Percentiles rank a stretch among this genome's conserved stretches.
Conservation (phyloP, 192 early-diverging fungal species). For the Backusella circina region DNA sequence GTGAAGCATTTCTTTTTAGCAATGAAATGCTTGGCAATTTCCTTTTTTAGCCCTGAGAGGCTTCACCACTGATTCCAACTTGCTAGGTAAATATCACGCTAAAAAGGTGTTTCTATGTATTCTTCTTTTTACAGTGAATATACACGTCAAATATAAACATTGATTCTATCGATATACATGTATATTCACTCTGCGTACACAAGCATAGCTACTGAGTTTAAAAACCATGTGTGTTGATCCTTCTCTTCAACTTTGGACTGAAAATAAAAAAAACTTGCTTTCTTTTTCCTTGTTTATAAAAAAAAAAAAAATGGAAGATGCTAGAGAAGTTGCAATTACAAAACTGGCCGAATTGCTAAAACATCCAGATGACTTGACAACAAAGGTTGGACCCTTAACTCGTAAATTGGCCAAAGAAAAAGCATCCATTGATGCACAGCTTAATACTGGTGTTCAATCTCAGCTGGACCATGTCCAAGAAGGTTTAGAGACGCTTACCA, state of each 20-base stretch:
- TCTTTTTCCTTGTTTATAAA: background rate
- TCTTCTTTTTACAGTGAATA: too few relatives aligned
- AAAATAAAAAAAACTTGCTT: background rate
- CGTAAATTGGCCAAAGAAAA: constrained; percentile 86
- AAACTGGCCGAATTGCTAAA: constrained; percentile 80
- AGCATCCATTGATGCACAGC: constrained; percentile 90
- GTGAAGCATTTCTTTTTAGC: background rate
- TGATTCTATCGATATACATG: too few relatives aligned
- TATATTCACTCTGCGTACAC: too few relatives aligned
- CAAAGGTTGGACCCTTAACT: constrained; percentile 75
- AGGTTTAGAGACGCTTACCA: constrained; percentile 74
- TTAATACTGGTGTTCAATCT: constrained; percentile 90
- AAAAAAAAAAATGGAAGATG: constrained; percentile 44
- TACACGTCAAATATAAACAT: too few relatives aligned
- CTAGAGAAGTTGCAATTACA: constrained; percentile 73
- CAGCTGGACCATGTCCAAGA: constrained; percentile 90
- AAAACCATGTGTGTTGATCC: too few relatives aligned
- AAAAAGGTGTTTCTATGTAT: too few relatives aligned
- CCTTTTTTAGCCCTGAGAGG: background rate
- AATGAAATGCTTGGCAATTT: background rate
- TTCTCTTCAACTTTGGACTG: too few relatives aligned
- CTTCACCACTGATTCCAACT: too few relatives aligned
- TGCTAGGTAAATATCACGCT: too few relatives aligned
- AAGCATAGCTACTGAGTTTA: too few relatives aligned
- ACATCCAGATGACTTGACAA: constrained; percentile 92